These are phyloP conservation scores for Luffa acutangula DNA, from an alignment of 306 rosid species.

Conservation along the genomic window DNA sequence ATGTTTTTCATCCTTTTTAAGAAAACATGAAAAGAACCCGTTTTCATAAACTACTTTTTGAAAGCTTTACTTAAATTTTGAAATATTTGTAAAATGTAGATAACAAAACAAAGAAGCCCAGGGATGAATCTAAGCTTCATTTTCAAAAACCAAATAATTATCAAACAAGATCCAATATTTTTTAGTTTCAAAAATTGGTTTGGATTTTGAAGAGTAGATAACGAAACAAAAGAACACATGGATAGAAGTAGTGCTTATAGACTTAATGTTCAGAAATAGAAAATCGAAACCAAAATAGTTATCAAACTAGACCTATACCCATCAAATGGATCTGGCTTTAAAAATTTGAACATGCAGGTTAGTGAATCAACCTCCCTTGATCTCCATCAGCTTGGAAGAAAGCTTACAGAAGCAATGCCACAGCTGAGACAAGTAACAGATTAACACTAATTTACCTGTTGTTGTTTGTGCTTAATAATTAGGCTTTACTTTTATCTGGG, in stretches of 20 bases:
- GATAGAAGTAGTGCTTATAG: neutral
- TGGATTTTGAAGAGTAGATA: neutral
- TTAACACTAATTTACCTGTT: neutral
- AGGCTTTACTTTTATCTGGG: neutral
- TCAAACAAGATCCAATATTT: too few relatives aligned
- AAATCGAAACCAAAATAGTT: neutral
- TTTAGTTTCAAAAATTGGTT: neutral
- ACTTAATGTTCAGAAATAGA: neutral
- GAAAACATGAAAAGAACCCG: too few relatives aligned
- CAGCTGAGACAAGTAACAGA: conserved; percentile 4
- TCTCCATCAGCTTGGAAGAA: conserved; percentile 23
- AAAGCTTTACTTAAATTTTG: too few relatives aligned
- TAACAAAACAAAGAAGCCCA: too few relatives aligned
- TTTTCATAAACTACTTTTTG: too few relatives aligned
- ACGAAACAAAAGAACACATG: neutral
- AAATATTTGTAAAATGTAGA: too few relatives aligned
- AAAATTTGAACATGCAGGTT: conserved; percentile 21
- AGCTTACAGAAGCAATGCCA: conserved; percentile 25
- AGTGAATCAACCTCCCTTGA: conserved; percentile 19
- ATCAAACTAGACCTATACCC: neutral
- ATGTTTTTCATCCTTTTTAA: too few relatives aligned
- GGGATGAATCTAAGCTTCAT: neutral
- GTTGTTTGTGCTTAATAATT: neutral
- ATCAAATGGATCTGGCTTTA: neutral
- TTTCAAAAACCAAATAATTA: too few relatives aligned